Evolutionary conservation across 495 filamentous ascomycete genomes (phyloP), one percentile per base, ranked within the genome.

Genomic region (Lentithecium fluviatile): DNA sequence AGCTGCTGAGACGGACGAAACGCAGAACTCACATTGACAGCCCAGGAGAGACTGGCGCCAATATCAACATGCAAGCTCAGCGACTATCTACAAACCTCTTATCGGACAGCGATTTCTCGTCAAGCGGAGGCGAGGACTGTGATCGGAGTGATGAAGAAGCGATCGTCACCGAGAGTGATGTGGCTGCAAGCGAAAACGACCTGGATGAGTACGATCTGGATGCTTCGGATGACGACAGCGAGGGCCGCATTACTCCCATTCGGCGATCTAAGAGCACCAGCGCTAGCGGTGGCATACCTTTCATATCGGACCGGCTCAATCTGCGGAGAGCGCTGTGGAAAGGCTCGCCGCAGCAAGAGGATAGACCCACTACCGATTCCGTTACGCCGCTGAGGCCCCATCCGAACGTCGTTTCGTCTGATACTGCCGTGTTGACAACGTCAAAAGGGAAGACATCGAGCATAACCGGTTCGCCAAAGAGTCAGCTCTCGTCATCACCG

Each of bases 1-100:
- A 71, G 55, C 66, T 85, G 32, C 71, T 85, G 4, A 71, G 75
- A 32, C 77, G 73, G 24, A 69, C 72, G 1, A 78, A 76, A 60
- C 80, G 80, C 64, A 83, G 82, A 53, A 81, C 83, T 23, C 88
- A 86, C 0, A 82, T 91, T 38, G 84, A 82, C 15, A 82, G 83
- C 19, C 73, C 90, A 60, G 76, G 78, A 26, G 82, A 81, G 48
- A 64, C 88, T 23, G 86, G 85, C 23, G 75, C 86, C 55, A 86
- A 75, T 51, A 75, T 93, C 34, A 88, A 87, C 13, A 93, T 94
- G 79, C 83, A 85, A 52, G 91, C 90, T 10, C 87, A 91, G 50
- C 81, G 83, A 47, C 73, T 95, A 6, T 80, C 83, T 17, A 80
- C 85, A 54, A 79, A 85, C 25, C 82, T 88, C 11, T 76, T 91